Evolutionary conservation across 2,329 filamentous ascomycete species (phyloP).

Genomic region (Hypoxylon sp.): DNA sequence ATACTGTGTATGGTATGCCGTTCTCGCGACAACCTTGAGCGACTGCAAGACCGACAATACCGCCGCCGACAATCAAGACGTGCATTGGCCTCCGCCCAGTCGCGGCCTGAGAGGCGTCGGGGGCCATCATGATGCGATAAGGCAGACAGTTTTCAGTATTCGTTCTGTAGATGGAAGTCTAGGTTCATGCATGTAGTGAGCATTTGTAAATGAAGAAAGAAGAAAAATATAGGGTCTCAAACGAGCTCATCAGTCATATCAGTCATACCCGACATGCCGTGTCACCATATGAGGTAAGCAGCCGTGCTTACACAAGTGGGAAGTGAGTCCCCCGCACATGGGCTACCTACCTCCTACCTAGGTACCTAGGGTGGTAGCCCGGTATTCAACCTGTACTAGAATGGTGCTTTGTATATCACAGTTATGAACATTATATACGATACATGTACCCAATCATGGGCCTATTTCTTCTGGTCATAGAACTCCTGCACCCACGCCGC

Average conservation of each 20-base stretch:
- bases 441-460: neutral
- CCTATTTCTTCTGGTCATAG: conserved; percentile 49
- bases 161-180: neutral
- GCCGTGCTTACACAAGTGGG: too few relatives aligned
- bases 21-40: conserved; percentile 54
- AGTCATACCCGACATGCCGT: too few relatives aligned
- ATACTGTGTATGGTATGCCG: conserved; percentile 26
- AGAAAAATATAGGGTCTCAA: neutral
- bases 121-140: neutral
- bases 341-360: too few relatives aligned
- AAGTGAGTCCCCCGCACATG: too few relatives aligned
- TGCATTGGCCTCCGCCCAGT: conserved; percentile 17
- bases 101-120: neutral
- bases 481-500: conserved; percentile 67
- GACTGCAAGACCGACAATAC: conserved; percentile 53
- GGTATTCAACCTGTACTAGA: neutral
- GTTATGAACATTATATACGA: conserved; percentile 20
- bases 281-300: too few relatives aligned
- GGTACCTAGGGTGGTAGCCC: too few relatives aligned
- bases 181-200: too few relatives aligned
- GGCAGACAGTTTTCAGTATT: neutral
- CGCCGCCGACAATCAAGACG: conserved; percentile 54
- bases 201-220: neutral
- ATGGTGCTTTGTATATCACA: neutral
- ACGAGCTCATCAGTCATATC: too few relatives aligned